A percentile compares a stretch with the other conserved stretches of the same genome.
Conservation (phyloP, 1,139 yeast species). For the Candida sp. region DNA sequence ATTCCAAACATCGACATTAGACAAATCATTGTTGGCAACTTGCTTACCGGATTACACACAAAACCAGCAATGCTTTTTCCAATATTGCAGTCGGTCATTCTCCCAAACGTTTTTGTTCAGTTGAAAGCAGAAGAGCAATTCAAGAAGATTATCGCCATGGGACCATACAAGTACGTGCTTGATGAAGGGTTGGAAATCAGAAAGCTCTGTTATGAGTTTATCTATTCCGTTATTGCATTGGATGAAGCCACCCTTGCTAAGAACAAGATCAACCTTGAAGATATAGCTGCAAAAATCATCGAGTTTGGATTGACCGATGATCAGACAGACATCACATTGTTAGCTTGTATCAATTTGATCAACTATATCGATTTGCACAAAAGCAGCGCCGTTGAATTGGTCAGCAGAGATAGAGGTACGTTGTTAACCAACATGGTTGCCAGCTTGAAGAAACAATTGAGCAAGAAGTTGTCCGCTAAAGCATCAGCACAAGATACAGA, state of each 20-base stretch:
- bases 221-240: slow-evolving; percentile 54
- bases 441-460: slow-evolving; percentile 30
- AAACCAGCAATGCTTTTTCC: slow-evolving; percentile 62
- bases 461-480: slow-evolving; percentile 41
- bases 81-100: slow-evolving; percentile 69
- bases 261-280: slow-evolving; percentile 22
- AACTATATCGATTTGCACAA: slow-evolving; percentile 31
- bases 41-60: slow-evolving; percentile 67
- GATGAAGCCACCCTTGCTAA: slow-evolving; percentile 24
- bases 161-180: slow-evolving; percentile 83
- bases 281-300: slow-evolving; percentile 32
- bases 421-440: slow-evolving; percentile 24
- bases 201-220: slow-evolving; percentile 72
- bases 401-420: slow-evolving; percentile 19
- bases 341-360: slow-evolving; percentile 37
- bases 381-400: slow-evolving; percentile 16
- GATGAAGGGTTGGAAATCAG: slow-evolving; percentile 82
- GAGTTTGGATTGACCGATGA: slow-evolving; percentile 38
- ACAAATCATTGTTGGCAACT: slow-evolving; percentile 62
- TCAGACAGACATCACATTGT: slow-evolving; percentile 43
- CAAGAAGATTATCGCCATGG: slow-evolving; percentile 76
- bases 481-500: slow-evolving; percentile 46
- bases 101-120: slow-evolving; percentile 60
- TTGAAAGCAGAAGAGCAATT: slow-evolving; percentile 59
- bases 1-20: slow-evolving; percentile 44